phyloP scores from a whole-genome alignment of 2,329 filamentous ascomycete species.

The Apiospora aurea region DNA sequence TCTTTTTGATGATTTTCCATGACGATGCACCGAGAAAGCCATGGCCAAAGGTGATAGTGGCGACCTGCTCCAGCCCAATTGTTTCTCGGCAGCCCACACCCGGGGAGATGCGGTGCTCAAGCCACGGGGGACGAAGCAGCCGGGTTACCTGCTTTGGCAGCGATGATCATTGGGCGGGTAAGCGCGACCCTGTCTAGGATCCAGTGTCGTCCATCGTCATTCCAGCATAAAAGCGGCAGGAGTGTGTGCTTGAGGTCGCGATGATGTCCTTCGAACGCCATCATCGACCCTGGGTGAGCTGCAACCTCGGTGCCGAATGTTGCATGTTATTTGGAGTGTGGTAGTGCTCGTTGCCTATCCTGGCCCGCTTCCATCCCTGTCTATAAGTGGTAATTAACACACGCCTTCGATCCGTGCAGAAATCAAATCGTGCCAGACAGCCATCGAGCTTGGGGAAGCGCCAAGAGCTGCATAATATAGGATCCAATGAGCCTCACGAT shows the following conservation, averaged over 20 bases:
- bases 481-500: background rate
- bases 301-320: background rate
- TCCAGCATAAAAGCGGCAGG: background rate
- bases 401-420: background rate
- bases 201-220: background rate
- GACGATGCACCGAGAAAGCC: background rate
- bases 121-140: background rate
- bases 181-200: background rate
- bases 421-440: background rate
- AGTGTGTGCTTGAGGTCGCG: background rate
- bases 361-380: background rate
- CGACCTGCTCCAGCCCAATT: background rate
- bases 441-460: background rate
- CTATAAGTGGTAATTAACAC: background rate
- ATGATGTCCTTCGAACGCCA: background rate
- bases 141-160: background rate
- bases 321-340: background rate
- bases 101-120: background rate
- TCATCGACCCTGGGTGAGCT: background rate
- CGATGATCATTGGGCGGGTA: background rate
- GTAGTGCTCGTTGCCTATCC: background rate
- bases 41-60: background rate
- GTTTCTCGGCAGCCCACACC: background rate
- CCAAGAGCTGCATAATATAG: background rate
- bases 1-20: background rate